Percentiles rank a stretch among this genome's conserved stretches.
Conservation (phyloP, 306 rosid species). For the Dryas alaskensis region DNA sequence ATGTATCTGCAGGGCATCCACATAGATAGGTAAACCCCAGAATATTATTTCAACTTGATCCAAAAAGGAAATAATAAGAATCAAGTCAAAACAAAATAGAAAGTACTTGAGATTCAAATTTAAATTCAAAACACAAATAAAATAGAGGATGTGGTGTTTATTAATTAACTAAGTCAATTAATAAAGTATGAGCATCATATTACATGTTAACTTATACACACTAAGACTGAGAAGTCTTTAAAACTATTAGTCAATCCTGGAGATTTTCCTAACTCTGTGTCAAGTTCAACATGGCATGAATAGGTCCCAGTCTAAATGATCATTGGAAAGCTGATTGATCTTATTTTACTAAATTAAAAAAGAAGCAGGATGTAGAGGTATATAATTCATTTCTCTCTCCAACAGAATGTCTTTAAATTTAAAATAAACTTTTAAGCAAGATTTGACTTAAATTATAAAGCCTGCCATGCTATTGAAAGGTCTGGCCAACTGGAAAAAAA, state of each 20-base stretch:
- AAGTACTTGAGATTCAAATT: neutral
- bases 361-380: constrained; percentile 3
- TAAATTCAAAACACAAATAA: neutral
- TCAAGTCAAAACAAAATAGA: neutral
- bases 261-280: neutral
- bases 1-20: neutral
- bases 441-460: neutral
- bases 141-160: neutral
- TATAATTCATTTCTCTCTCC: neutral
- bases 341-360: constrained; percentile 7
- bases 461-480: neutral
- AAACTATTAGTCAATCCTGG: neutral
- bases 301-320: neutral
- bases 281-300: constrained; percentile 7
- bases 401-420: neutral
- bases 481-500: no score
- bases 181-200: neutral
- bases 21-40: neutral
- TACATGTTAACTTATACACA: neutral
- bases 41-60: neutral
- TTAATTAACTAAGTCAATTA: neutral
- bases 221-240: neutral
- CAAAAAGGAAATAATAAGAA: neutral
- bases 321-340: neutral
- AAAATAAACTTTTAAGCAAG: neutral